Percentiles rank a stretch among this genome's conserved stretches.
These are phyloP conservation scores for Aspergillus versicolor DNA, from an alignment of 2,329 filamentous ascomycete genomes.

Conservation along the genomic window DNA sequence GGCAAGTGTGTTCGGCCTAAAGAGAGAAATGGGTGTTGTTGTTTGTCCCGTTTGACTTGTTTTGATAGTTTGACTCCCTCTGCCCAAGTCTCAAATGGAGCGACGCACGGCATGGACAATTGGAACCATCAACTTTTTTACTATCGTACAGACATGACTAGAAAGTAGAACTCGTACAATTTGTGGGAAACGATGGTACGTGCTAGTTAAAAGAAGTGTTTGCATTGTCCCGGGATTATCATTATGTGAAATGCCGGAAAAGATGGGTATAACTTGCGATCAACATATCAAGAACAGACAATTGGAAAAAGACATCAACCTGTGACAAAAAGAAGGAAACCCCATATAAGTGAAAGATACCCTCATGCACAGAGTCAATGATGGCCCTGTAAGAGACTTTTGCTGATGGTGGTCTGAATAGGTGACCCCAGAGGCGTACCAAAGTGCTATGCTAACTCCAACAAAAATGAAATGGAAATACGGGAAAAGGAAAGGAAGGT, in stretches of 20 bases:
- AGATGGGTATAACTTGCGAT: conserved; percentile 9
- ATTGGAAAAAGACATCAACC: background rate
- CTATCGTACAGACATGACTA: background rate
- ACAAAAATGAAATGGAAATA: background rate
- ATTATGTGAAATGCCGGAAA: background rate
- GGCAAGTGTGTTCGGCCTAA: conserved; percentile 1
- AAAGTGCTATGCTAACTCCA: conserved; percentile 2
- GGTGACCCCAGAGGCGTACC: background rate
- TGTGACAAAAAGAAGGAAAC: background rate
- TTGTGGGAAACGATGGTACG: background rate
- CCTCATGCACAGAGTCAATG: background rate
- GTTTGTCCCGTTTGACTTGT: conserved; percentile 28
- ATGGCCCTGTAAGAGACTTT: conserved; percentile 7
- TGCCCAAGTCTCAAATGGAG: conserved; percentile 15
- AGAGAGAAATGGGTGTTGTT: conserved; percentile 16
- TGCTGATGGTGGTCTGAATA: background rate
- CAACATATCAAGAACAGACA: background rate
- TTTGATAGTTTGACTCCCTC: conserved; percentile 8
- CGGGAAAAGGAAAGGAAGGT: background rate
- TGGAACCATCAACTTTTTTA: too few relatives aligned
- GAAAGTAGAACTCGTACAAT: background rate
- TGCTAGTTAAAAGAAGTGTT: background rate
- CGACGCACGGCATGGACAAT: background rate
- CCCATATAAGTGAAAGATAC: background rate
- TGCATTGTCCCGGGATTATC: background rate